phyloP scores from a whole-genome alignment of 2,329 filamentous ascomycete genomes.

The Diaporthe citriasiana region DNA sequence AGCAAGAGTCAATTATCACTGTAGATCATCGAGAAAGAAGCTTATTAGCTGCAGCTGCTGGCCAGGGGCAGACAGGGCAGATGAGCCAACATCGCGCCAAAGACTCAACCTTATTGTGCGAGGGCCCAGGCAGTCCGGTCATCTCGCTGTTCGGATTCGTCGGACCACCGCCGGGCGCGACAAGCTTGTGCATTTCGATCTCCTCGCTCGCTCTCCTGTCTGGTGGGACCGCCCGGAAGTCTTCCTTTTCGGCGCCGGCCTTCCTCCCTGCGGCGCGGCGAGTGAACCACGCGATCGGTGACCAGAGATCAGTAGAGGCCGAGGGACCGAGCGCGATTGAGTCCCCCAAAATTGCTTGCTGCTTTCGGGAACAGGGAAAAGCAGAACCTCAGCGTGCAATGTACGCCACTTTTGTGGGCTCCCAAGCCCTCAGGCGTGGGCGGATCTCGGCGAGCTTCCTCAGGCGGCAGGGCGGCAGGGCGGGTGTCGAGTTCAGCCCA shows the following conservation, averaged over 20 bases:
- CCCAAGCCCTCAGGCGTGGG: neutral
- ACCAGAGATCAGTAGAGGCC: neutral
- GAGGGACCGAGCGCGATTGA: neutral
- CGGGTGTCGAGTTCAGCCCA: neutral
- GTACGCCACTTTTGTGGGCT: slow-evolving; percentile 16
- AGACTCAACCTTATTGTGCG: slow-evolving; percentile 12
- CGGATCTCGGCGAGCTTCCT: slow-evolving; percentile 31
- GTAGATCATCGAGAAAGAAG: neutral
- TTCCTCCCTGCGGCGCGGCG: neutral
- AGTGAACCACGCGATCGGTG: neutral
- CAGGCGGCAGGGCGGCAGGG: neutral
- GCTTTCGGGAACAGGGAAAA: neutral
- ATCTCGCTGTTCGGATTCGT: slow-evolving; percentile 24
- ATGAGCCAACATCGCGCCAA: neutral
- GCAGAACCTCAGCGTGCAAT: neutral
- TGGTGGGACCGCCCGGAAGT: slow-evolving; percentile 4
- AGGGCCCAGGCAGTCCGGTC: neutral
- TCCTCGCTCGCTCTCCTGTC: neutral
- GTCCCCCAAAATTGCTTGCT: neutral
- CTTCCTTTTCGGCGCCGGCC: slow-evolving; percentile 18
- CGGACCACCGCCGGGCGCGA: slow-evolving; percentile 8
- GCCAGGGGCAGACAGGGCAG: neutral
- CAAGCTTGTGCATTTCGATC: neutral
- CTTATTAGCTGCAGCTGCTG: slow-evolving; percentile 13
- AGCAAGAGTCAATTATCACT: neutral